Base-by-base conservation (phyloP, 1,139 yeast species). In the Candida tropicalis region DNA sequence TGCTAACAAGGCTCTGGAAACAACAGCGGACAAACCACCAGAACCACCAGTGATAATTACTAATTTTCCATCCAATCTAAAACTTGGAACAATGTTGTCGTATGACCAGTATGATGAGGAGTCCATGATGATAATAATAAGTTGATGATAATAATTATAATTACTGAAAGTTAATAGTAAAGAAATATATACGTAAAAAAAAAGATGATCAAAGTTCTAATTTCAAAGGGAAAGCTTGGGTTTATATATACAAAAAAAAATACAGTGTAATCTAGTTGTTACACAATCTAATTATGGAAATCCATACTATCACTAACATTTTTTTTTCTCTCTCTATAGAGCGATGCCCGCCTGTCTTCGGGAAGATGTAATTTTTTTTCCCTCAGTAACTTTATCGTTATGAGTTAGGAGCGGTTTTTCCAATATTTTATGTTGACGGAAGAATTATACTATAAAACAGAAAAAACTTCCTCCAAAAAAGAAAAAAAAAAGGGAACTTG, bases 31-130 rank as follows among this genome's bases (percentile, higher is more conserved):
- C 54, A 87, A 70, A 16, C 95, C 95, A 41, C 95, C 95, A 24
- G 90, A 83, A 13, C 95, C 95, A 41, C 95, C 95, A 26, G 95
- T 87, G 52, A 87, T 67, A 42, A 87, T 74, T 35, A 88, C 89
- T 45, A 85, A 70, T 62, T 83, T 81, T 43, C 87, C 87, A 54
- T 84, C 90, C 52, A 86, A 74, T 54, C 86, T 73, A 64, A 81
- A 82, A 62, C 63, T 70, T 40, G 79, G 80, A 16, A 75, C 77
- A 43, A 74, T 68, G 68, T 73, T 70, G 42, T 70, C 68, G 63
- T 63, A 70, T 24, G 75, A 63, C 51, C 43, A 64, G 27, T 44
- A 43, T 37, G 42, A 33, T 35, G 42, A 29, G 20, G 45, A 35
- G 46, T 62, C 67, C 65, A 62, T 62, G 17, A 17, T 35, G 27